These are phyloP conservation scores for Chimonanthus praecox DNA, from an alignment of 164 flowering plant species.

Conservation along the genomic window DNA sequence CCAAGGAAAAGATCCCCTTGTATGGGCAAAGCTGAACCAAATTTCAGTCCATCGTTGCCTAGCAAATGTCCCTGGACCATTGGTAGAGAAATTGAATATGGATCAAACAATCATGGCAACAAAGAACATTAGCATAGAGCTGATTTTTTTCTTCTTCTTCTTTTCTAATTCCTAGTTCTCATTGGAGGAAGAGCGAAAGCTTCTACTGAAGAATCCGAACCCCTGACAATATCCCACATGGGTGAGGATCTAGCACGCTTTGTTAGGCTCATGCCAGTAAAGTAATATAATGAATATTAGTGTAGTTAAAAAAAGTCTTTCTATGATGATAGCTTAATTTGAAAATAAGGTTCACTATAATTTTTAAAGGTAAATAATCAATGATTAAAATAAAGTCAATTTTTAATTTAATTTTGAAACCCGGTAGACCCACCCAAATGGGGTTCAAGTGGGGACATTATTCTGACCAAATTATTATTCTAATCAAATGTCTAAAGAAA, in stretches of 20 bases:
- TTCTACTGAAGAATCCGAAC: background rate
- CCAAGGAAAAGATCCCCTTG: background rate
- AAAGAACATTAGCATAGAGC: background rate
- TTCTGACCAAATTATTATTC: too few species aligned
- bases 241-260: background rate
- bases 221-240: too few species aligned
- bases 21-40: background rate
- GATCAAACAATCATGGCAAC: background rate
- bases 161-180: background rate
- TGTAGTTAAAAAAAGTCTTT: too few species aligned
- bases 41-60: background rate
- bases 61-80: too few species aligned
- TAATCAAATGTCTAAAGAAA: too few species aligned
- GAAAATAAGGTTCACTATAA: too few species aligned
- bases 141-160: background rate
- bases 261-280: background rate
- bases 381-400: background rate
- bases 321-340: background rate
- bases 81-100: too few species aligned
- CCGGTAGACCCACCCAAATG: too few species aligned
- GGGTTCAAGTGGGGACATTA: too few species aligned
- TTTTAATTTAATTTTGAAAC: too few species aligned
- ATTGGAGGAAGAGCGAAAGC: background rate
- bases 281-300: background rate
- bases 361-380: background rate